Evolutionary conservation across 2,329 filamentous ascomycete genomes (phyloP).

Genomic region (Sporothrix pallida): DNA sequence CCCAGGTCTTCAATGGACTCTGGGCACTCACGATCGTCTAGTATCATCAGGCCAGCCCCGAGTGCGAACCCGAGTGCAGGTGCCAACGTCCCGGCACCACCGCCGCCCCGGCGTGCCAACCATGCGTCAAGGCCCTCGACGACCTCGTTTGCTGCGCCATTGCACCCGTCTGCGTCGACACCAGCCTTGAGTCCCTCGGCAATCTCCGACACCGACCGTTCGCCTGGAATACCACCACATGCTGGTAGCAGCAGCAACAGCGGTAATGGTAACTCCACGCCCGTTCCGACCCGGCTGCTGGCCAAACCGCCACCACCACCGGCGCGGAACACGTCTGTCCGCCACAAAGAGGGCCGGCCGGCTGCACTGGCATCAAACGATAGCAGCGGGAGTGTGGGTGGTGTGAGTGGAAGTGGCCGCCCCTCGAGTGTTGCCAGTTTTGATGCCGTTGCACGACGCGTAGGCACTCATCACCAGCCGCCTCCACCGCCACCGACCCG

Average conservation of each 20-base stretch:
- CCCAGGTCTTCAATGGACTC: constrained; percentile 60
- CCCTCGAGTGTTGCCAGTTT: constrained; percentile 52
- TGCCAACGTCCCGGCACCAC: constrained; percentile 54
- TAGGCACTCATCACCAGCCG: constrained; percentile 37
- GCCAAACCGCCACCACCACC: constrained; percentile 47
- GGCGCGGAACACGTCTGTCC: constrained; percentile 43
- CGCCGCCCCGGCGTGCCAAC: constrained; percentile 59
- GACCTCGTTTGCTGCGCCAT: constrained; percentile 33
- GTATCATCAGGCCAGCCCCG: constrained; percentile 35
- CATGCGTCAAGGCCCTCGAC: constrained; percentile 45
- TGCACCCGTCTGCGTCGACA: neutral
- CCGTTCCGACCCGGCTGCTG: constrained; percentile 11
- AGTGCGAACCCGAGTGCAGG: constrained; percentile 41
- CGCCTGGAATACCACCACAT: constrained; percentile 30
- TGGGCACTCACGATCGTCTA: constrained; percentile 51
- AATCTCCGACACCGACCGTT: constrained; percentile 28
- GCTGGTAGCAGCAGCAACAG: constrained; percentile 35
- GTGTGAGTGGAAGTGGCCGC: constrained; percentile 45
- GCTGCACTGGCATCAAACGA: constrained; percentile 39
- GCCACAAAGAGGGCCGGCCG: constrained; percentile 38
- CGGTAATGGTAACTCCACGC: constrained; percentile 2
- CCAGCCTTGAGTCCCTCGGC: constrained; percentile 23
- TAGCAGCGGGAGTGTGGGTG: neutral
- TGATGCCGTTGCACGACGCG: constrained; percentile 46
- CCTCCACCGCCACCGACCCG: constrained; percentile 59